Percentiles rank a stretch among this genome's conserved stretches.
Conservation (phyloP, 208 protist genomes). For the Trypanosoma mega region DNA sequence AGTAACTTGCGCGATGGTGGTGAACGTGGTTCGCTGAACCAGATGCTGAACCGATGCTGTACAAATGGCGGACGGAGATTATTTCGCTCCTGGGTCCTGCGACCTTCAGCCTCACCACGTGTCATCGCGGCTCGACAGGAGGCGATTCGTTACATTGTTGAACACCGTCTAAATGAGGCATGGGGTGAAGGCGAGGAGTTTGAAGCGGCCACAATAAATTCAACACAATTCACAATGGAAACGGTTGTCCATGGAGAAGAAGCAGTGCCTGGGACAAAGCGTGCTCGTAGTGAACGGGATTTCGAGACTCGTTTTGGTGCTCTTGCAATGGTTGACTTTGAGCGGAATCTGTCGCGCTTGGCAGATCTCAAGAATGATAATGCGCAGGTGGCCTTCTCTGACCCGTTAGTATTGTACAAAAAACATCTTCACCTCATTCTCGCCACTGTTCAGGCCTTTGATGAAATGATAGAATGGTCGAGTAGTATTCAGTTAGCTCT, state of each 20-base stretch:
- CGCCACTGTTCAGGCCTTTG: conserved; percentile 55
- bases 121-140: conserved; percentile 71
- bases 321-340: conserved; percentile 63
- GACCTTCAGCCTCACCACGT: conserved; percentile 49
- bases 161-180: conserved; percentile 23
- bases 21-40: conserved; percentile 65
- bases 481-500: conserved; percentile 28
- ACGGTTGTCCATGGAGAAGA: neutral
- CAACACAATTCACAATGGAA: neutral
- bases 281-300: conserved; percentile 6
- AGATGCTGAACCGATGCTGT: conserved; percentile 61
- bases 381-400: conserved; percentile 74
- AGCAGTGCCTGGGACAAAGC: conserved; percentile 9
- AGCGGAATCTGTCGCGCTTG: conserved; percentile 78
- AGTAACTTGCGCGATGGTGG: conserved; percentile 77
- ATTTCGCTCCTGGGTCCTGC: conserved; percentile 81
- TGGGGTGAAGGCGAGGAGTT: conserved; percentile 19
- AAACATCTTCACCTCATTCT: conserved; percentile 81
- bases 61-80: conserved; percentile 82
- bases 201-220: neutral
- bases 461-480: conserved; percentile 65
- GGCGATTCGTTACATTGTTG: conserved; percentile 53
- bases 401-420: conserved; percentile 81
- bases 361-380: conserved; percentile 57
- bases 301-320: conserved; percentile 29